Percentiles rank a stretch among this genome's conserved stretches.
phyloP scores from a whole-genome alignment of 2,329 filamentous ascomycete species.

The Trichophyton schoenleinii region DNA sequence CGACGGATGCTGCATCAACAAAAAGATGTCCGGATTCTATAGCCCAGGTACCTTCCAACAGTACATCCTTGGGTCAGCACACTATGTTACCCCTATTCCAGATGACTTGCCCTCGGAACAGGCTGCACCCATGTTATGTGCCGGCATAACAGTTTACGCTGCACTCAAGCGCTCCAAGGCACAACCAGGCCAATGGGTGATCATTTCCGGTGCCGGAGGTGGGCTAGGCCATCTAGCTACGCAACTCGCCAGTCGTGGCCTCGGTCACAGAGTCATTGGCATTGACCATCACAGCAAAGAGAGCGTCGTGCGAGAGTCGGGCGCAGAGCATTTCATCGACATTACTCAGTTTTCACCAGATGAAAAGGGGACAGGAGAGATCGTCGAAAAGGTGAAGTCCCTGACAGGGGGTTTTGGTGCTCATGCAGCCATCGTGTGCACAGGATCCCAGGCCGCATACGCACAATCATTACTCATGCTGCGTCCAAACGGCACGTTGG shows the following conservation, averaged over 20 bases:
- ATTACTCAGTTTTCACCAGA: slow-evolving; percentile 40
- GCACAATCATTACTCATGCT: slow-evolving; percentile 38
- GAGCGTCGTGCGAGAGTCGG: slow-evolving; percentile 44
- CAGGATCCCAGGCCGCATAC: slow-evolving; percentile 40
- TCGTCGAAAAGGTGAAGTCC: slow-evolving; percentile 44
- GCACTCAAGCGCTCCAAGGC: slow-evolving; percentile 51
- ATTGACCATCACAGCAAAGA: slow-evolving; percentile 53
- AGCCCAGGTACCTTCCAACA: slow-evolving; percentile 62
- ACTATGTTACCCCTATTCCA: slow-evolving; percentile 59
- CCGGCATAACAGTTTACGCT: slow-evolving; percentile 55
- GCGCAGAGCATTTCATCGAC: slow-evolving; percentile 55
- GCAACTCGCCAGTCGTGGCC: slow-evolving; percentile 48
- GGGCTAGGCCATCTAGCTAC: slow-evolving; percentile 52
- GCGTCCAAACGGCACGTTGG: slow-evolving; percentile 38
- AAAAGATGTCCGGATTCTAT: slow-evolving; percentile 53
- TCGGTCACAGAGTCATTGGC: slow-evolving; percentile 53
- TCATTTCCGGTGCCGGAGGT: slow-evolving; percentile 49
- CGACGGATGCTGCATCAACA: slow-evolving; percentile 44
- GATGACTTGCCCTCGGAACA: slow-evolving; percentile 46
- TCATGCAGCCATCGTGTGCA: slow-evolving; percentile 48
- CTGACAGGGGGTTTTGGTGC: slow-evolving; percentile 46
- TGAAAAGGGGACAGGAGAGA: slow-evolving; percentile 34
- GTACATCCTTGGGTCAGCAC: slow-evolving; percentile 51
- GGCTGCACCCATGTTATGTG: slow-evolving; percentile 56
- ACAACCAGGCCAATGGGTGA: slow-evolving; percentile 47